A percentile compares a stretch with the other conserved stretches of the same genome.
phyloP scores from a whole-genome alignment of 768 basidiomycete species.

The Mycena amicta region DNA sequence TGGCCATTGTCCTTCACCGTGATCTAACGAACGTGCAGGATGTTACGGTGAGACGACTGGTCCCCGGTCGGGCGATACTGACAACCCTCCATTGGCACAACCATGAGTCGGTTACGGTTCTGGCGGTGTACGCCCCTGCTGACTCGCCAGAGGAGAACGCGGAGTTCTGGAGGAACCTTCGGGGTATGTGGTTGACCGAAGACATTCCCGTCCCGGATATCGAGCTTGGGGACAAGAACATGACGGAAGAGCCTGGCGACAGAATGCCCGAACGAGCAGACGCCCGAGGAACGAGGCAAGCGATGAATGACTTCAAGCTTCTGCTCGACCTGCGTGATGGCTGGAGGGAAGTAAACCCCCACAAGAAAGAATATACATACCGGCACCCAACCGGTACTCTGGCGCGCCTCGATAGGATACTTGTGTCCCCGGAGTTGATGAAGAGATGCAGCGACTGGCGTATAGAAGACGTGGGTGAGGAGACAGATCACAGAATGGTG shows the following conservation, averaged over 20 bases:
- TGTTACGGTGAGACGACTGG: background rate
- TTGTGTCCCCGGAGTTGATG: background rate
- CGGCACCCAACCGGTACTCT: background rate
- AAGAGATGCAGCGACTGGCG: constrained; percentile 1
- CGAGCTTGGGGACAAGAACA: constrained; percentile 28
- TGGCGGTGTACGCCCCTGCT: constrained; percentile 27
- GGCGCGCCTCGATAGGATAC: background rate
- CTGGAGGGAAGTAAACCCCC: background rate
- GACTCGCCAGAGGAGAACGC: background rate
- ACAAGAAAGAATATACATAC: background rate
- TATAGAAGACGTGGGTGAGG: background rate
- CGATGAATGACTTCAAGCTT: background rate
- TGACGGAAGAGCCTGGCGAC: constrained; percentile 25
- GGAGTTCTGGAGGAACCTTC: constrained; percentile 16
- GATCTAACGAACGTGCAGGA: background rate
- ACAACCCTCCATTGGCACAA: background rate
- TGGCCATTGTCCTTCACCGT: background rate
- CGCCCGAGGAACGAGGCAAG: background rate
- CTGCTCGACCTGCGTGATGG: background rate
- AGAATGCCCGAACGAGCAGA: constrained; percentile 13
- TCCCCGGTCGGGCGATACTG: background rate
- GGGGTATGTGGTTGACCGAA: background rate
- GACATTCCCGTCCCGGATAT: constrained; percentile 16
- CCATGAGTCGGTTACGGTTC: background rate
- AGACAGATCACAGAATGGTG: constrained; percentile 10